Evolutionary conservation across 2,329 filamentous ascomycete species (phyloP), one percentile per base, ranked within the genome.

Genomic region (Polytolypa hystricis): DNA sequence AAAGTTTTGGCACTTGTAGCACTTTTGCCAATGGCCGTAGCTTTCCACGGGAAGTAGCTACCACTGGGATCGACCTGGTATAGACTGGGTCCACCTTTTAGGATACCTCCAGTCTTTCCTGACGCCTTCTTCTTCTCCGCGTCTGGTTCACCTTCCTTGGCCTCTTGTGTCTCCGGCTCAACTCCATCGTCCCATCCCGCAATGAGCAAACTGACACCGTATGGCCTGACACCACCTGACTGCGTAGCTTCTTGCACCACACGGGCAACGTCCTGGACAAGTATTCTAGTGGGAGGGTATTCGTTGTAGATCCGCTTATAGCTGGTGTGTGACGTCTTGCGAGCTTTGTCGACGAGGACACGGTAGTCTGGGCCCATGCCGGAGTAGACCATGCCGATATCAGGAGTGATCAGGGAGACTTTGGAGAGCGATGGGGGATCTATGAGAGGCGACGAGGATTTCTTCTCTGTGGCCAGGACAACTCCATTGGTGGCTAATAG

Each of bases 291-390:
- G 4, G 91, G 91, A n/a, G 91, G 91, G 69, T 98, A 98, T 69
- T 98, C 91, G 68, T 98, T 98, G 73, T 98, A 98, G 70, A 98
- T 87, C 64, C 91, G 85, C 77, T 98, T 98, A 79, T 98, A 98
- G 62, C 80, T 82, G 32, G 91, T 93, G 69, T 98, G 91, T 39
- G 87, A 94, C 49, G 95, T 91, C 67, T 96, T 98, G 58, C 91
- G 86, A 51, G 91, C 91, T 65, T 87, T 89, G 71, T 98, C 91
- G 52, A 96, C 91, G 37, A 98, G 75, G 40, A 98, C 85, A 62
- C 91, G 80, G 70, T 96, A 98, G 65, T 98, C 91, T 42, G 91
- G 91, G 19, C 91, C 89, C 91, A 98, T 98, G 60, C 91, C 91
- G 35, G 86, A 87, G 70, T 98, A 98, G 54, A 98, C 91, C 84